Evolutionary conservation across 345 rosid genomes (phyloP), one percentile per base, ranked within the genome.

Genomic region (Nephelium lappaceum): DNA sequence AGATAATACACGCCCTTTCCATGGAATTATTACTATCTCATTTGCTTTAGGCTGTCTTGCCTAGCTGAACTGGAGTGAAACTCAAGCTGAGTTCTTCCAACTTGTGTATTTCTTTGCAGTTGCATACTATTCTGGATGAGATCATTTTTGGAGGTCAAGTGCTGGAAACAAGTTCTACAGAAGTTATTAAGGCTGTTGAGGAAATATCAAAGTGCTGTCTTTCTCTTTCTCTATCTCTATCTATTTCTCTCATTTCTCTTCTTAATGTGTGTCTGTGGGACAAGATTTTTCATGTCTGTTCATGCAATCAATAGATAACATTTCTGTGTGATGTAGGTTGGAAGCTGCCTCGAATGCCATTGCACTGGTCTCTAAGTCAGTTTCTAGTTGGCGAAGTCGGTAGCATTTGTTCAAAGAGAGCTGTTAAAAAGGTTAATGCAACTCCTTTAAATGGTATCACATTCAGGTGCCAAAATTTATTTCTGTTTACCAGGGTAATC

Each of bases 121-220:
- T 96, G 85, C 98, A 96, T 64, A 80, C 92, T 23, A 85, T 96
- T 47, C 69, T 94, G 69, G 97, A 94, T 79, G 97, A 91, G 89
- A 96, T 94, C 45, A 80, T 96, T 68, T 93, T 91, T 81, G 98
- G 98, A 82, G 99, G 98, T 49, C 98, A 96, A 71, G 98, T 94
- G 78, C 84, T 94, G 43, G 99, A 96, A 86, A 94, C 98, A 81
- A 94, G 89, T 81, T 93, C 97, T 25, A 55, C 87, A 6, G 98
- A 96, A 84, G 87, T 96, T 74, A 84, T 91, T 79, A 96, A 83
- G 80, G 94, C 92, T 69, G 90, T 91, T 31, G 95, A 94, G 86
- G 95, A 96, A 81, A 94, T 96, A 85, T 90, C 97, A 8, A 94
- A 82, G 99, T 94, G 77, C 73, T 21, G 27, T 61, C 82, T 69